phyloP scores from a whole-genome alignment of 345 rosid genomes.

The Ceriops tagal region DNA sequence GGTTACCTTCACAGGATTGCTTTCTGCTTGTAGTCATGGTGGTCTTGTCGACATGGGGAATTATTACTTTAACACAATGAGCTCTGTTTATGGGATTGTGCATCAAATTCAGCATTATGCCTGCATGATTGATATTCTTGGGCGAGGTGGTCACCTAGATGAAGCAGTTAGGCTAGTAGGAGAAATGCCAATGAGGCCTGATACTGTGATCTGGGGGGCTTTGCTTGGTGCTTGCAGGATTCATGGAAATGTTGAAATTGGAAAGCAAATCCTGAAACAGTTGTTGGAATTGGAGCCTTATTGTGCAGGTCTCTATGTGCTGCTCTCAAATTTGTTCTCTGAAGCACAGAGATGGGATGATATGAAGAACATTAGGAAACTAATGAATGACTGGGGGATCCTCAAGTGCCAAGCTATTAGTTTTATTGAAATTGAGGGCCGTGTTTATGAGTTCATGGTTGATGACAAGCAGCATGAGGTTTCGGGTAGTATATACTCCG shows the following conservation, averaged over 20 bases:
- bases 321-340: constrained; percentile 12
- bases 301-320: constrained; percentile 15
- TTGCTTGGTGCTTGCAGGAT: constrained; percentile 50
- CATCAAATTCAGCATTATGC: constrained; percentile 24
- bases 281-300: constrained; percentile 48
- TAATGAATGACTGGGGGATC: constrained; percentile 28
- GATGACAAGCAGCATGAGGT: constrained; percentile 28
- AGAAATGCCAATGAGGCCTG: constrained; percentile 31
- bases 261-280: constrained; percentile 38
- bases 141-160: constrained; percentile 47
- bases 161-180: constrained; percentile 38
- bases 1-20: constrained; percentile 44
- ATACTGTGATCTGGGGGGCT: constrained; percentile 49
- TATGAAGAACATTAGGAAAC: constrained; percentile 31
- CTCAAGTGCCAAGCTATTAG: constrained; percentile 33
- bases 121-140: constrained; percentile 47
- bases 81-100: too few species aligned
- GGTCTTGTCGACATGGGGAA: constrained; percentile 46
- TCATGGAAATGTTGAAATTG: constrained; percentile 42
- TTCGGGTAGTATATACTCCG: constrained; percentile 14
- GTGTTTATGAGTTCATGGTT: constrained; percentile 32
- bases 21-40: constrained; percentile 53
- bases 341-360: constrained; percentile 31
- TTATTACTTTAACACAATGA: constrained; percentile 42
- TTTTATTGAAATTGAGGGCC: constrained; percentile 30